These are phyloP conservation scores for Fusarium succisae DNA, from an alignment of 2,329 filamentous ascomycete species.

Conservation along the genomic window DNA sequence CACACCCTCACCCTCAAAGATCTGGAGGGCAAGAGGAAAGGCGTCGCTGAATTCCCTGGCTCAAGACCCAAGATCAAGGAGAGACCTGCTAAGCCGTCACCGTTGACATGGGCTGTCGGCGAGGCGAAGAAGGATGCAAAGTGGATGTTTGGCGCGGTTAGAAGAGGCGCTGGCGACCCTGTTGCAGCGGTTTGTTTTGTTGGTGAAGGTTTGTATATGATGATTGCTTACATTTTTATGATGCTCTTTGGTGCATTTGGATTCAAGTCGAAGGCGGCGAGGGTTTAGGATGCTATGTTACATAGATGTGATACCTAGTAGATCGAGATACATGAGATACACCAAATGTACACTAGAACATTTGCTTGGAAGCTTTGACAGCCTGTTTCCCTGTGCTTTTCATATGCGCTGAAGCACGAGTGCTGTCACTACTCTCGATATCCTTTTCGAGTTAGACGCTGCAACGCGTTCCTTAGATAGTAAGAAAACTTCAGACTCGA, in stretches of 20 bases:
- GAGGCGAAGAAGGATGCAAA: slow-evolving; percentile 30
- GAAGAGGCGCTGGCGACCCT: slow-evolving; percentile 28
- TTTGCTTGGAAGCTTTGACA: neutral
- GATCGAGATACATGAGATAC: neutral
- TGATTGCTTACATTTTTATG: slow-evolving; percentile 15
- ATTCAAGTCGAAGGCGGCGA: neutral
- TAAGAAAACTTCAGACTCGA: neutral
- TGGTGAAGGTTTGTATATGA: slow-evolving; percentile 10
- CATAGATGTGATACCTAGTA: neutral
- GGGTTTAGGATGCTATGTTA: neutral
- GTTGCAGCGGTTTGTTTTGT: slow-evolving; percentile 17
- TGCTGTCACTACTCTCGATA: neutral
- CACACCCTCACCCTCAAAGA: slow-evolving; percentile 42
- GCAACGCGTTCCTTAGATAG: neutral
- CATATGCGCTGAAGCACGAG: no score
- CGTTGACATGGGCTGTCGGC: slow-evolving; percentile 33
- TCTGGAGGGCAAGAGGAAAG: slow-evolving; percentile 35
- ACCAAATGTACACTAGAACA: neutral
- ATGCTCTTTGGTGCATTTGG: slow-evolving; percentile 8
- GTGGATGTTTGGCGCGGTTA: slow-evolving; percentile 29
- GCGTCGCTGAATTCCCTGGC: slow-evolving; percentile 41
- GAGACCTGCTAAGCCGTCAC: slow-evolving; percentile 34
- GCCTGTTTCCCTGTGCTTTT: neutral
- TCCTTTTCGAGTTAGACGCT: accelerated
- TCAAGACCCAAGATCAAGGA: slow-evolving; percentile 38